Evolutionary conservation across 2,329 filamentous ascomycete species (phyloP), one percentile per base, ranked within the genome.

Genomic region (Myriosclerotinia curreyana): DNA sequence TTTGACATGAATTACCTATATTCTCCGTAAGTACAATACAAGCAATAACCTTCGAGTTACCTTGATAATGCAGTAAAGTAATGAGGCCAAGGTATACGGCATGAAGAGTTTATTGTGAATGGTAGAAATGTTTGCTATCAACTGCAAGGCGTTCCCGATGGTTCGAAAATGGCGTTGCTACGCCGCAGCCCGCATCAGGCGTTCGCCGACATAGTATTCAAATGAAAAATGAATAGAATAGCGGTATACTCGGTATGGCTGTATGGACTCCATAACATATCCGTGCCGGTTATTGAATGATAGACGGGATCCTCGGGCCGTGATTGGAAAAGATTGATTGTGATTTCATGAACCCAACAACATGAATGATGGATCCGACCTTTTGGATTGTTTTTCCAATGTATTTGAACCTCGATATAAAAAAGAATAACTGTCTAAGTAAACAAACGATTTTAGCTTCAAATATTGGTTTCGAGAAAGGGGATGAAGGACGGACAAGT

Each of bases 131-230:
- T 59, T 59, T 51, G 52, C 34, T 59, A 44, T 48, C 44, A 48
- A 59, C 61, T 63, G 61, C 61, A 63, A 44, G 61, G 53, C 61
- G 61, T 59, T 55, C 61, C 61, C 61, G 53, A 63, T 55, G 55
- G 49, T 63, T 49, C 61, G 50, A 63, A 50, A 51, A 55, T 63
- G 61, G 61, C 25, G 61, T 58, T 59, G 61, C 61, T 58, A 59
- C 53, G 61, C 61, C 61, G 61, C 61, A 63, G 61, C 52, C 44
- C 44, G 52, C 53, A 50, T 17, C 17, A 59, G 44, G 28, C 34
- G 51, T 59, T 58, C 61, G 61, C 61, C 61, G 61, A 63, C 17
- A 59, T 49, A 38, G 20, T 15, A 44, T 51, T 44, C 34, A 34
- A 36, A 42, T 63, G 61, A 36, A 28, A 38, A 63, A 59, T 54